Evolutionary conservation across 345 rosid species (phyloP).

Genomic region (Ailanthus altissimus): DNA sequence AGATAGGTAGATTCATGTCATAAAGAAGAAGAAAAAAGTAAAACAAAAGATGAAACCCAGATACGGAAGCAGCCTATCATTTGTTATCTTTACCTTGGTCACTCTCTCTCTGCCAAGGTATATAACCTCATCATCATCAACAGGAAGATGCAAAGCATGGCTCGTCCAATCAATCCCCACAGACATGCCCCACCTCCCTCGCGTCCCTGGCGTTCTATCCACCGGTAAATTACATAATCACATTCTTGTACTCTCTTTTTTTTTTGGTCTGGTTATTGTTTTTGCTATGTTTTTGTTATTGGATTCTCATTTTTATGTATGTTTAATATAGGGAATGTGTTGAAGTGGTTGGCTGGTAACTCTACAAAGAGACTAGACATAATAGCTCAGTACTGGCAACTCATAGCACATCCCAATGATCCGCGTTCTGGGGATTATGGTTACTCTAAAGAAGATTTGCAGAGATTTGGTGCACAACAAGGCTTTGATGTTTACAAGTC

Average conservation of each 20-base stretch:
- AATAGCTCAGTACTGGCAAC: slow-evolving; percentile 89
- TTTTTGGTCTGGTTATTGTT: no score
- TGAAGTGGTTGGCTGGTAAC: slow-evolving; percentile 77
- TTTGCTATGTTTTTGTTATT: background rate
- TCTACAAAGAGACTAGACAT: slow-evolving; percentile 63
- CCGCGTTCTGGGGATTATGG: slow-evolving; percentile 82
- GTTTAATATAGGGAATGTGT: slow-evolving; percentile 61
- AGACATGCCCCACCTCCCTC: slow-evolving; percentile 75
- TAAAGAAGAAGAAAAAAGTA: background rate
- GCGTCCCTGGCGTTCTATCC: slow-evolving; percentile 70
- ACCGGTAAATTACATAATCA: slow-evolving; percentile 44
- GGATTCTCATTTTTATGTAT: background rate
- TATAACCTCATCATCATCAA: slow-evolving; percentile 28
- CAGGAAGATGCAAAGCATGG: slow-evolving; percentile 76
- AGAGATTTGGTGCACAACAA: slow-evolving; percentile 52
- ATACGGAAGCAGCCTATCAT: slow-evolving; percentile 10
- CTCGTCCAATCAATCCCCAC: slow-evolving; percentile 93
- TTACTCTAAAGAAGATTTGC: slow-evolving; percentile 53
- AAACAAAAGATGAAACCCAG: slow-evolving; percentile 10
- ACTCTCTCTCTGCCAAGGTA: slow-evolving; percentile 23
- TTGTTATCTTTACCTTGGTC: slow-evolving; percentile 30
- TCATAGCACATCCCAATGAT: slow-evolving; percentile 60
- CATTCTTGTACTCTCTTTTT: background rate
- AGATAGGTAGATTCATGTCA: background rate
- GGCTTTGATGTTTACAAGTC: slow-evolving; percentile 64